A percentile compares a stretch with the other conserved stretches of the same genome.
Evolutionary conservation across 768 basidiomycete species (phyloP).

Genomic region (Russula lepida): DNA sequence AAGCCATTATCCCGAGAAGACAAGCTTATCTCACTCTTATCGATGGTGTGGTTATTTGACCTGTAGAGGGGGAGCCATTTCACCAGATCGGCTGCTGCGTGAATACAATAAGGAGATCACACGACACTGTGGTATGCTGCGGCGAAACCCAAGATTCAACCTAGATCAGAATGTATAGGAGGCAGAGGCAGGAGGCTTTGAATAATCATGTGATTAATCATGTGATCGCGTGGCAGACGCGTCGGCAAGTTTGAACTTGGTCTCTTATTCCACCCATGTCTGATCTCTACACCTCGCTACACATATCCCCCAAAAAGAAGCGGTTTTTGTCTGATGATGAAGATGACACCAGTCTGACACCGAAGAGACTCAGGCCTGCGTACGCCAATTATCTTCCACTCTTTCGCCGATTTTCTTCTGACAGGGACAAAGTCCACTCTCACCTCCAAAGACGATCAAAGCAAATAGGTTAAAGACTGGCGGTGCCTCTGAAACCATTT

Average conservation of each 20-base stretch:
- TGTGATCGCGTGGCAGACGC: constrained; percentile 17
- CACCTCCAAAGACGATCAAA: constrained; percentile 44
- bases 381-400: constrained; percentile 27
- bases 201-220: background rate
- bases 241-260: background rate
- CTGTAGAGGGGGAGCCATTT: background rate
- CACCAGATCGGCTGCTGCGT: background rate
- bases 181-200: background rate
- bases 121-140: background rate
- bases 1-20: background rate
- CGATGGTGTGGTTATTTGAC: background rate
- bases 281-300: constrained; percentile 51
- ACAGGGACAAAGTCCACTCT: constrained; percentile 39
- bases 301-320: constrained; percentile 64
- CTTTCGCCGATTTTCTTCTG: background rate
- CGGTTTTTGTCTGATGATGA: constrained; percentile 43
- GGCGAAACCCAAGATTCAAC: background rate
- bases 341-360: constrained; percentile 49
- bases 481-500: constrained; percentile 19
- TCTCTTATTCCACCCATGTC: constrained; percentile 35
- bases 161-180: background rate
- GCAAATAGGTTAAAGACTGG: constrained; percentile 26
- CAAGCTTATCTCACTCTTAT: background rate
- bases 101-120: background rate
- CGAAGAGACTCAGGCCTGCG: constrained; percentile 59